Conservation (phyloP, 192 early-diverging fungal genomes). For the Backusella westeae region DNA sequence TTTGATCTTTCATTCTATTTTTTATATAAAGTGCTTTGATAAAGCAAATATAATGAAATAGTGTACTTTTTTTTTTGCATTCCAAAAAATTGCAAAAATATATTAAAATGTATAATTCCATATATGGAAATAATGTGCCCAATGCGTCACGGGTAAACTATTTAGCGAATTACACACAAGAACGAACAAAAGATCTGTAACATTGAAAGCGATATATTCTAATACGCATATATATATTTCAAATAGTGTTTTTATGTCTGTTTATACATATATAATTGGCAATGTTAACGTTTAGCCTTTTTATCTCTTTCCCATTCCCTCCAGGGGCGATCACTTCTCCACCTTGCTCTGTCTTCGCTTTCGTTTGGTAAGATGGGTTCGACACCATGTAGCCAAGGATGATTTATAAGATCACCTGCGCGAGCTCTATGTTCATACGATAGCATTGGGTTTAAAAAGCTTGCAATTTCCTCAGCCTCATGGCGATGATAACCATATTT, state of each 20-base stretch:
- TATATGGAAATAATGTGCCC: too few relatives aligned
- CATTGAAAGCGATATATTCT: too few relatives aligned
- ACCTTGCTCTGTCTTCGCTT: background rate
- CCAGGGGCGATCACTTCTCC: slow-evolving; percentile 19
- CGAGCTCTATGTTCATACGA: slow-evolving; percentile 27
- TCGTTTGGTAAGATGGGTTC: slow-evolving; percentile 13
- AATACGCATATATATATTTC: too few relatives aligned
- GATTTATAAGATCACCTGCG: slow-evolving; percentile 33
- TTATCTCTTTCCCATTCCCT: slow-evolving; percentile 18
- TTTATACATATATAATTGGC: background rate
- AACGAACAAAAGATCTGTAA: too few relatives aligned
- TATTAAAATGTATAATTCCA: too few relatives aligned
- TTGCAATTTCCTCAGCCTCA: slow-evolving; percentile 73
- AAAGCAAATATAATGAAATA: too few relatives aligned
- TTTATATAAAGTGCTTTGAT: background rate
- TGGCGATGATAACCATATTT: slow-evolving; percentile 76
- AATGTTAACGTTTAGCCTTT: background rate
- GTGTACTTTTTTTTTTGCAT: too few relatives aligned
- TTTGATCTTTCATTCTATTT: background rate
- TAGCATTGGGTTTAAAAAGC: slow-evolving; percentile 86
- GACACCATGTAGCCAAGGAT: slow-evolving; percentile 31
- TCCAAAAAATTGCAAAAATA: too few relatives aligned
- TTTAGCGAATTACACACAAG: too few relatives aligned
- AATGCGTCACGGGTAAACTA: too few relatives aligned
- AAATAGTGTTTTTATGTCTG: background rate